Base-by-base conservation (phyloP, 495 filamentous ascomycete genomes). In the Lasiosphaeria hispida region DNA sequence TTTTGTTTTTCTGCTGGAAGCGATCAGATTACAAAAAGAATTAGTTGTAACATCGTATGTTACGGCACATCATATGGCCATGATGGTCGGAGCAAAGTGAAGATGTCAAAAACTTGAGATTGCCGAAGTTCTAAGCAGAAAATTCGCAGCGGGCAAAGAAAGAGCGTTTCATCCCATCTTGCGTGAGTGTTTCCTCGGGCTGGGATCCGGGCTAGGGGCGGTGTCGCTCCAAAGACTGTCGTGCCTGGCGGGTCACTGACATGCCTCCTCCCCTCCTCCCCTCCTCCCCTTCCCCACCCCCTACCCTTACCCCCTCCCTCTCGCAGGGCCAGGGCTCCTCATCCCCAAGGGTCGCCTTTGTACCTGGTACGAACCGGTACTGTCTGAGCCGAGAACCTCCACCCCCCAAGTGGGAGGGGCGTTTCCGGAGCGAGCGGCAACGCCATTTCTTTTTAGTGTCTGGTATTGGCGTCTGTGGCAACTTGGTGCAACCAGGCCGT, bases 401-500 rank as follows among this genome's bases (percentile, higher is more conserved):
- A 53, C 61, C 57, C 58, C 43, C 54, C 52, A 40, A 57, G 57
- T 59, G 66, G 57, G 57, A 63, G 63, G 61, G 58, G 65, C 51
- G 68, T 70, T 63, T 66, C 66, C 65, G 63, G 68, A 70, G 61
- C 49, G 55, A 69, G 68, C 68, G 66, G 63, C 64, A 64, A 63
- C 57, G 58, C 67, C 65, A 68, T 64, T 69, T 67, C 49, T 55
- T 58, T 62, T 65, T 67, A 56, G 59, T 43, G 47, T 53, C 58
- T 62, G 64, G 59, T 44, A 51, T 51, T 53, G 54, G 57, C 58
- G 55, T 58, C 48, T 66, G 67, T 69, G 66, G 66, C 66, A 61
- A 63, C 61, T 52, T 30, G 52, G 48, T 48, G 61, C 64, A 48
- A 53, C 59, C 55, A 57, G 57, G 56, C 63, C 51, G 62, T 56